A percentile compares a stretch with the other conserved stretches of the same genome.
Conservation (phyloP, 768 basidiomycete species). For the Leccinum boreale region DNA sequence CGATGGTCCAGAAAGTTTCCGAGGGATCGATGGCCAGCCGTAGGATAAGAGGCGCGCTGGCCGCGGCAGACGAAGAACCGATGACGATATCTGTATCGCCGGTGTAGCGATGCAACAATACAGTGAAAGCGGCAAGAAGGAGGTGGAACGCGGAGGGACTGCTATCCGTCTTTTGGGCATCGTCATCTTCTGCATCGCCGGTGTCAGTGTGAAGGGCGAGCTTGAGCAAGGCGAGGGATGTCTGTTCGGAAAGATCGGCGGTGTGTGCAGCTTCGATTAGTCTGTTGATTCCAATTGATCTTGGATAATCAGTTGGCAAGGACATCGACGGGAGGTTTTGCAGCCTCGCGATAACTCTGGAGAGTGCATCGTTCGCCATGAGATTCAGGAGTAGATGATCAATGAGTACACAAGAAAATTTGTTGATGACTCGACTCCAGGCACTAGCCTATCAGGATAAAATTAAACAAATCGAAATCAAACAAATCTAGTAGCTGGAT, state of each 20-base stretch:
- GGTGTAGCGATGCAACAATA: constrained; percentile 91
- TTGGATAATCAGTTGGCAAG: constrained; percentile 93
- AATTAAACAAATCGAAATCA: background rate
- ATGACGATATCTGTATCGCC: constrained; percentile 93
- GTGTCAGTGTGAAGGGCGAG: constrained; percentile 72
- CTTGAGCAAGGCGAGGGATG: constrained; percentile 76
- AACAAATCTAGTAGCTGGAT: no score
- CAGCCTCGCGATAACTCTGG: constrained; percentile 60
- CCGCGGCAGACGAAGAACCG: constrained; percentile 77
- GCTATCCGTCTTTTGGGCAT: constrained; percentile 34
- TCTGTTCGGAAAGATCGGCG: constrained; percentile 67
- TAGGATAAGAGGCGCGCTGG: constrained; percentile 78
- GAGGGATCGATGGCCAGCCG: constrained; percentile 78
- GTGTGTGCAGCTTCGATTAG: constrained; percentile 82
- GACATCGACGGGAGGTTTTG: constrained; percentile 86
- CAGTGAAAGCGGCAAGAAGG: constrained; percentile 86
- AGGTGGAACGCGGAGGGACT: constrained; percentile 87
- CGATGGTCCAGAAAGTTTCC: constrained; percentile 87
- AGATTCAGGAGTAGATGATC: background rate
- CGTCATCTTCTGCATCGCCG: constrained; percentile 48
- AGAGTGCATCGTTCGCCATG: constrained; percentile 31
- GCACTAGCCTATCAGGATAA: background rate
- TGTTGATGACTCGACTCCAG: constrained; percentile 5
- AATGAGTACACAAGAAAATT: constrained; percentile 1
- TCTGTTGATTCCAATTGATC: constrained; percentile 68